A percentile compares a stretch with the other conserved stretches of the same genome.
These are phyloP conservation scores for Fomitiporia mediterranea DNA, from an alignment of 1,284 basidiomycete species.

Conservation along the genomic window DNA sequence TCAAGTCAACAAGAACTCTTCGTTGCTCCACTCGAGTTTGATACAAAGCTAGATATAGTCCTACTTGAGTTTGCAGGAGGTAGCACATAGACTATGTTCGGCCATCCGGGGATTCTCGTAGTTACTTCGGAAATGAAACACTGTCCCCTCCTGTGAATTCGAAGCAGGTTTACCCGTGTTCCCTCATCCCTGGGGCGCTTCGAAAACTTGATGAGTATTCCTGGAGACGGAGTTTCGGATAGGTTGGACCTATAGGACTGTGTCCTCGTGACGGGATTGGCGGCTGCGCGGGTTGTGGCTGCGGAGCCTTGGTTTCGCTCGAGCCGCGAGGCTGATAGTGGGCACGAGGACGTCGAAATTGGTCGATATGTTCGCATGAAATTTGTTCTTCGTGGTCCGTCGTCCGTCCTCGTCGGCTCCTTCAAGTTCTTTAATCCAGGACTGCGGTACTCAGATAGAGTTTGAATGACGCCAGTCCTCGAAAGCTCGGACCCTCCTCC, in stretches of 20 bases:
- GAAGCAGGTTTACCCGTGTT: not conserved
- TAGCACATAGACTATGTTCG: not conserved
- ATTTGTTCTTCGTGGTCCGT: not conserved
- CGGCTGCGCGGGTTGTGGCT: not conserved
- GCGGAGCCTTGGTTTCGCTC: not conserved
- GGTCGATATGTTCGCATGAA: not conserved
- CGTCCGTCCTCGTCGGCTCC: not conserved
- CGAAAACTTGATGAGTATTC: not conserved
- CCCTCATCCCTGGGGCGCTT: not conserved
- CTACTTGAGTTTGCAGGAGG: too few species aligned
- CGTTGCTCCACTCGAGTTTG: not conserved
- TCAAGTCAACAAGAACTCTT: too few species aligned
- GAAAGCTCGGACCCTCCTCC: too few species aligned
- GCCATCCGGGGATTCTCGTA: not conserved
- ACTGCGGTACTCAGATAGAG: too few species aligned
- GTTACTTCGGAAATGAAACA: constrained; percentile 3
- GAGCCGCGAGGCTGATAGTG: not conserved
- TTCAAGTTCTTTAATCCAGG: not conserved
- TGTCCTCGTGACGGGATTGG: not conserved
- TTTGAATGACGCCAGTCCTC: too few species aligned
- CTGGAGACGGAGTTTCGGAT: constrained; percentile 1
- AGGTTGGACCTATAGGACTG: not conserved
- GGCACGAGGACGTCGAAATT: not conserved
- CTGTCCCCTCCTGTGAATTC: not conserved
- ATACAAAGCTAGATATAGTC: too few species aligned